A percentile compares a stretch with the other conserved stretches of the same genome.
Conservation (phyloP, 805 yeast species). For the Schwanniomyces pseudopolymorphus region DNA sequence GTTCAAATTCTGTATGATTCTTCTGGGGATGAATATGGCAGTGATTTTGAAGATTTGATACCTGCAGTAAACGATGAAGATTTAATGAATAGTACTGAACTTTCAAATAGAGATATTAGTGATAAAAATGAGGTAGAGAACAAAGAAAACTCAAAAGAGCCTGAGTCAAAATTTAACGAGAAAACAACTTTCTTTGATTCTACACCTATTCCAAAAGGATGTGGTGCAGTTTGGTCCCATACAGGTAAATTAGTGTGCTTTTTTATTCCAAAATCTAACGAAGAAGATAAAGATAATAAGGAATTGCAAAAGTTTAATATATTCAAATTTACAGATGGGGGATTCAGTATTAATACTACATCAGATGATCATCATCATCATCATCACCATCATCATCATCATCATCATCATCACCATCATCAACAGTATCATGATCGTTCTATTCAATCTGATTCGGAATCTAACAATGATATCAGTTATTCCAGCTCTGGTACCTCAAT, state of each 20-base stretch:
- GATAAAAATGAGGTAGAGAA: not conserved
- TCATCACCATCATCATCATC: conserved; percentile 10
- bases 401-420: not conserved
- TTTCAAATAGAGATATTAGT: conserved; percentile 11
- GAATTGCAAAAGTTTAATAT: conserved; percentile 48
- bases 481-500: conserved; percentile 1
- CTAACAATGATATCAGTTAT: conserved; percentile 16
- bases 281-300: conserved; percentile 35
- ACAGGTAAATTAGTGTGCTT: conserved; percentile 81
- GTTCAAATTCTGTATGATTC: conserved; percentile 18
- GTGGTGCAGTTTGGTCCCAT: conserved; percentile 88
- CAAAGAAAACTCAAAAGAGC: not conserved
- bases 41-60: conserved; percentile 33
- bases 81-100: conserved; percentile 12
- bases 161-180: not conserved
- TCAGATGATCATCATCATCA: conserved; percentile 11
- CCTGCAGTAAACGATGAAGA: conserved; percentile 43
- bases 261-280: conserved; percentile 54
- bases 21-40: conserved; percentile 32
- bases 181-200: conserved; percentile 53
- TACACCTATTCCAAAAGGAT: conserved; percentile 89
- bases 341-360: conserved; percentile 37
- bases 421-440: conserved; percentile 7
- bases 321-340: conserved; percentile 46
- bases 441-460: conserved; percentile 16